Evolutionary conservation across 257 asterid genomes (phyloP).

Genomic region (Echites panduratus): DNA sequence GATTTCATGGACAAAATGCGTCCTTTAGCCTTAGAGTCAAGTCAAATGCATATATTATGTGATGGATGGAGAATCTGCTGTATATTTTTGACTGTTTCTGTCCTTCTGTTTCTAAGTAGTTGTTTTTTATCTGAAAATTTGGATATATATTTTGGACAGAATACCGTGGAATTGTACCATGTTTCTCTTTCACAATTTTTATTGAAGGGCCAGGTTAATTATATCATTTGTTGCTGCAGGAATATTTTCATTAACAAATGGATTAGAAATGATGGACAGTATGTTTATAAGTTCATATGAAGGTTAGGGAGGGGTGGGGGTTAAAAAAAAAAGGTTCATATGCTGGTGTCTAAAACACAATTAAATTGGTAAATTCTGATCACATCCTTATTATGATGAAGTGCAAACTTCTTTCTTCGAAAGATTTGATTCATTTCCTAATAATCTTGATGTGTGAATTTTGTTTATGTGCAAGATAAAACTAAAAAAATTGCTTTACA

Average conservation of each 20-base stretch:
- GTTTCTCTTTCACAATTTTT: neutral
- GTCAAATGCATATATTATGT: neutral
- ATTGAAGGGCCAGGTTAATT: neutral
- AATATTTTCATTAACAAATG: neutral
- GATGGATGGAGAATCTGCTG: neutral
- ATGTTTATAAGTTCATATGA: neutral
- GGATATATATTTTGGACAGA: neutral
- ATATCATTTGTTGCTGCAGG: neutral
- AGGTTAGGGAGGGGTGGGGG: neutral
- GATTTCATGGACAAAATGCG: neutral
- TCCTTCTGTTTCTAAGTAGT: neutral
- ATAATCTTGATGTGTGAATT: neutral
- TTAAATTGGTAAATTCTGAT: neutral
- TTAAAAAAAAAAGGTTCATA: too few relatives aligned
- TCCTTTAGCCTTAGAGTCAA: neutral
- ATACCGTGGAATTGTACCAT: neutral
- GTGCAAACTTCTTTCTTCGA: neutral
- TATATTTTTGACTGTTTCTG: neutral
- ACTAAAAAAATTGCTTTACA: neutral
- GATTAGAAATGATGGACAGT: neutral
- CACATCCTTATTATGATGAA: neutral
- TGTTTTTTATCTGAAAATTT: neutral
- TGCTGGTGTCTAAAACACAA: neutral
- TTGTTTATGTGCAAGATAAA: neutral
- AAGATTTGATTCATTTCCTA: neutral